These are phyloP conservation scores for Irpex lacteus DNA, from an alignment of 1,284 basidiomycete genomes.

Conservation along the genomic window DNA sequence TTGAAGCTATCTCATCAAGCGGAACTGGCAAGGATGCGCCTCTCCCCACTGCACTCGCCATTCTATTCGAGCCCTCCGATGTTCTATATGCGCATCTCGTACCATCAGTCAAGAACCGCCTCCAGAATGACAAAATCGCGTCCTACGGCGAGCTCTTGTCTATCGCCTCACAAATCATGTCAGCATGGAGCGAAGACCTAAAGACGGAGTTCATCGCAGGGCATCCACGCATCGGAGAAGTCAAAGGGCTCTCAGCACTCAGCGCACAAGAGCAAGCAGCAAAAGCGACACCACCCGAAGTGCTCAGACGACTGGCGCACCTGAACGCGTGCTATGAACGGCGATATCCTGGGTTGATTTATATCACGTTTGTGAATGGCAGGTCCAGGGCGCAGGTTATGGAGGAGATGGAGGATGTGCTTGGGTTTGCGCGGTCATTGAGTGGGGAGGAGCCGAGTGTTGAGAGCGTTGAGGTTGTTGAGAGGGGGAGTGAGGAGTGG, in stretches of 20 bases:
- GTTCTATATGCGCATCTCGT: slow-evolving; percentile 55
- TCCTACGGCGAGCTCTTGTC: slow-evolving; percentile 65
- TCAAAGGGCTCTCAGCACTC: slow-evolving; percentile 64
- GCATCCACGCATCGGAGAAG: slow-evolving; percentile 88
- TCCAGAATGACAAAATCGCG: slow-evolving; percentile 22
- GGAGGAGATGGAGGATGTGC: slow-evolving; percentile 72
- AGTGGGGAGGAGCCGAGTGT: slow-evolving; percentile 39
- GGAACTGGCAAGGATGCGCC: slow-evolving; percentile 19
- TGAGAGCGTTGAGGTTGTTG: slow-evolving; percentile 37
- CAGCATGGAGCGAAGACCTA: slow-evolving; percentile 52
- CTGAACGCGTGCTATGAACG: slow-evolving; percentile 79
- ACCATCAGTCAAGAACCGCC: slow-evolving; percentile 44
- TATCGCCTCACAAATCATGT: slow-evolving; percentile 49
- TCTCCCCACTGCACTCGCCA: slow-evolving; percentile 43
- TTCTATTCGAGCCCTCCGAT: slow-evolving; percentile 72
- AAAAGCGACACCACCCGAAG: slow-evolving; percentile 57
- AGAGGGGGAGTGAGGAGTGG: slow-evolving; percentile 37
- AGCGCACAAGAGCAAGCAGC: slow-evolving; percentile 79
- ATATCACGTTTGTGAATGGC: slow-evolving; percentile 91
- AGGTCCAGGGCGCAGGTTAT: slow-evolving; percentile 70
- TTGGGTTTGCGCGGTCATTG: slow-evolving; percentile 51
- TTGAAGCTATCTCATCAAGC: slow-evolving; percentile 31
- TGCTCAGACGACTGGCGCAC: slow-evolving; percentile 57
- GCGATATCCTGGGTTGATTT: slow-evolving; percentile 72
- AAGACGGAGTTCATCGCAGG: slow-evolving; percentile 74